These are phyloP conservation scores for Mortierella sp. DNA, from an alignment of 371 early-diverging fungal genomes.

Conservation along the genomic window DNA sequence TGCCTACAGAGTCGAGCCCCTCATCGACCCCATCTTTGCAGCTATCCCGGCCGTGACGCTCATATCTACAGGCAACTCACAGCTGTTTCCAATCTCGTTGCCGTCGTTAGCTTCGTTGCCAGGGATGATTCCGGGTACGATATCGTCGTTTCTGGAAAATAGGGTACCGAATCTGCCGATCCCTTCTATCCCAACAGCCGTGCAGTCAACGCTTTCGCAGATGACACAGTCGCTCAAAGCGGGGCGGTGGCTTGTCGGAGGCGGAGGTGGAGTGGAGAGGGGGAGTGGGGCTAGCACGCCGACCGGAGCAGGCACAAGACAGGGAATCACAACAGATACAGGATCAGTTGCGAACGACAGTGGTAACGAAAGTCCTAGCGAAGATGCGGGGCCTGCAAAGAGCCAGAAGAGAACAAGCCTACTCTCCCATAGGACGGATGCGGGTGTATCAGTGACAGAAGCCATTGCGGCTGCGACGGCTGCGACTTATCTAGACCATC, in stretches of 20 bases:
- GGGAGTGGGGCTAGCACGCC: slow-evolving; percentile 7
- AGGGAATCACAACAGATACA: not conserved
- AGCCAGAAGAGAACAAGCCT: not conserved
- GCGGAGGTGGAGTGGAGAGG: not conserved
- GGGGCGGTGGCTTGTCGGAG: slow-evolving; percentile 40
- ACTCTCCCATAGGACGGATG: slow-evolving; percentile 11
- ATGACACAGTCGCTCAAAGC: slow-evolving; percentile 51
- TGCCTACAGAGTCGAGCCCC: slow-evolving; percentile 77
- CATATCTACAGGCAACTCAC: slow-evolving; percentile 21
- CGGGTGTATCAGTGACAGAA: slow-evolving; percentile 35
- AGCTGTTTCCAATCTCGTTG: slow-evolving; percentile 42
- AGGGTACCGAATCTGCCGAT: slow-evolving; percentile 34
- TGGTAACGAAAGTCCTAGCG: not conserved
- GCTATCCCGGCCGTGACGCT: slow-evolving; percentile 66
- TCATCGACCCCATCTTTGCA: slow-evolving; percentile 66
- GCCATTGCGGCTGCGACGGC: slow-evolving; percentile 42
- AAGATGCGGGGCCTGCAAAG: not conserved
- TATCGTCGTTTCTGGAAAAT: slow-evolving; percentile 49
- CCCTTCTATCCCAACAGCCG: slow-evolving; percentile 36
- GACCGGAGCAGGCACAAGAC: not conserved
- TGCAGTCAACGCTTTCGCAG: slow-evolving; percentile 29
- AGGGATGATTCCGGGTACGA: slow-evolving; percentile 24
- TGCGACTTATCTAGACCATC: slow-evolving; percentile 33
- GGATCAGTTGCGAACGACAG: not conserved
- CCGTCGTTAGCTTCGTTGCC: slow-evolving; percentile 41